Evolutionary conservation across 345 rosid genomes (phyloP).

Genomic region (Gossypium mustelinum): DNA sequence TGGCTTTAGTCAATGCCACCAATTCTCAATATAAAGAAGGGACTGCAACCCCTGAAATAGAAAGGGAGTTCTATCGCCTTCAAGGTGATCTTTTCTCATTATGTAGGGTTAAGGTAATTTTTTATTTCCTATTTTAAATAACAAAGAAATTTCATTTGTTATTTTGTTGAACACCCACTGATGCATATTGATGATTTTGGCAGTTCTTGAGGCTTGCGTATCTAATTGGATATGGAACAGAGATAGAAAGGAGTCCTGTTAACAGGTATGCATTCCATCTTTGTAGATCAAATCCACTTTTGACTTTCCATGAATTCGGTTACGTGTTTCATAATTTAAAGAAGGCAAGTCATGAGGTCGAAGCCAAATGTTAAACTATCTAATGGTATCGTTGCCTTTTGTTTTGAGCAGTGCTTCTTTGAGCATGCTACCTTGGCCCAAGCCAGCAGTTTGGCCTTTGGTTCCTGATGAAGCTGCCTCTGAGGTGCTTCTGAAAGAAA

Average conservation of each 20-base stretch:
- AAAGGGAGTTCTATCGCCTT: conserved; percentile 89
- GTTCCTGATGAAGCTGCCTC: conserved; percentile 76
- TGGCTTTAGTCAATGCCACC: conserved; percentile 65
- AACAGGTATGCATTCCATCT: conserved; percentile 57
- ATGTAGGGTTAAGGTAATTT: conserved; percentile 78
- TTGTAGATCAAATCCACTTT: neutral
- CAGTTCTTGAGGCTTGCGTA: conserved; percentile 98
- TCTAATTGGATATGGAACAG: conserved; percentile 81
- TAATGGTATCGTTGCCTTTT: conserved; percentile 16
- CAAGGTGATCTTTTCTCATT: conserved; percentile 94
- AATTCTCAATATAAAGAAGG: conserved; percentile 66
- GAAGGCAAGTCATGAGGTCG: neutral
- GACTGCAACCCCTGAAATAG: conserved; percentile 59
- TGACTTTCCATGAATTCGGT: conserved; percentile 6
- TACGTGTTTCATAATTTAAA: neutral
- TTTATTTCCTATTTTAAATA: conserved; percentile 11
- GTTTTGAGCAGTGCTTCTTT: conserved; percentile 78
- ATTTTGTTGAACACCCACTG: conserved; percentile 9
- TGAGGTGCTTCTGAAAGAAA: conserved; percentile 88
- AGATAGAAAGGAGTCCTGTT: conserved; percentile 89
- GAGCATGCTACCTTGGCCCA: conserved; percentile 99
- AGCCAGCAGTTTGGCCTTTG: conserved; percentile 91
- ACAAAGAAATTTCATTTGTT: neutral
- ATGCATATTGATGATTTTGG: conserved; percentile 31
- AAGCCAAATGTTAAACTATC: neutral